Percentiles rank a stretch among this genome's conserved stretches.
phyloP scores from a whole-genome alignment of 2,329 filamentous ascomycete genomes.

The Helminthosporium solani region DNA sequence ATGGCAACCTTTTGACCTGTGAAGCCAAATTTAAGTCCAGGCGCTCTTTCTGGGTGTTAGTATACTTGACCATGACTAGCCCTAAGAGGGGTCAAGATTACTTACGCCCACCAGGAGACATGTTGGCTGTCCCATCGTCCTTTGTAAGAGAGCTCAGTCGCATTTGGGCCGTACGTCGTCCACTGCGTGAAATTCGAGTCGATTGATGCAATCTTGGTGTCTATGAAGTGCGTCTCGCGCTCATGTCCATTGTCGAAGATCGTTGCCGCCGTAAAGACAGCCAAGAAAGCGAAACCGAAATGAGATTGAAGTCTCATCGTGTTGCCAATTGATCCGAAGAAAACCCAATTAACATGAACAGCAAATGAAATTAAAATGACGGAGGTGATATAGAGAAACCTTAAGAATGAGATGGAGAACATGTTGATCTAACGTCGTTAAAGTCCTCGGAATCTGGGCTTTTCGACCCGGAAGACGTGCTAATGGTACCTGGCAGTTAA shows the following conservation, averaged over 20 bases:
- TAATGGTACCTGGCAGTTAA: conserved; percentile 5
- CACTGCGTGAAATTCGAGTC: conserved; percentile 38
- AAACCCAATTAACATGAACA: conserved; percentile 1
- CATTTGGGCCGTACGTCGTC: conserved; percentile 53
- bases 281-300: conserved; percentile 13
- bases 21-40: conserved; percentile 58
- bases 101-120: conserved; percentile 62
- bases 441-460: conserved; percentile 1
- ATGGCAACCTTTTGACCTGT: conserved; percentile 55
- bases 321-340: conserved; percentile 1
- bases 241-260: conserved; percentile 49
- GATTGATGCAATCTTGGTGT: conserved; percentile 36
- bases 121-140: conserved; percentile 63
- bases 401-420: not conserved
- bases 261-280: conserved; percentile 32
- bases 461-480: not conserved
- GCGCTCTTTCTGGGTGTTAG: conserved; percentile 34
- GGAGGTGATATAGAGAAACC: too few species aligned
- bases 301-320: conserved; percentile 16
- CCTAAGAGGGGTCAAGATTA: not conserved
- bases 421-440: not conserved
- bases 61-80: not conserved
- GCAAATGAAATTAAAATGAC: conserved; percentile 1
- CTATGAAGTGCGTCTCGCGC: conserved; percentile 41
- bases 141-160: conserved; percentile 60